Conservation (phyloP, 2,329 filamentous ascomycete species). For the Cercospora sesami region DNA sequence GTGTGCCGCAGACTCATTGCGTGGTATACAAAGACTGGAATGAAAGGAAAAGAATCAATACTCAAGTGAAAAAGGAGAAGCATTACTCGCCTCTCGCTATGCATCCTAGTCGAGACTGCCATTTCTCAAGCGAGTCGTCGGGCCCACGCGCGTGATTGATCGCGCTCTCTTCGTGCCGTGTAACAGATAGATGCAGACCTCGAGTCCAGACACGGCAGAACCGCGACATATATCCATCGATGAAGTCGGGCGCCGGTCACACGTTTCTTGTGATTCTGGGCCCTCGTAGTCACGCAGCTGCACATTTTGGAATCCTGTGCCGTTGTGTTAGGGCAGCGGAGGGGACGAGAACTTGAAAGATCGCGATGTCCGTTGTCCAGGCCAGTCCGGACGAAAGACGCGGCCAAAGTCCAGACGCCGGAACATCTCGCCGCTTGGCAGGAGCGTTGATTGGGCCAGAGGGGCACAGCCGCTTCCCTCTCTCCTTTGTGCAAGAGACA, state of each 20-base stretch:
- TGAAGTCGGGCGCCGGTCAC: background rate
- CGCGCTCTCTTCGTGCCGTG: background rate
- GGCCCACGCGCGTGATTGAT: background rate
- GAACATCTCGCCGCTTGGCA: background rate
- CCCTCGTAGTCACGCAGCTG: background rate
- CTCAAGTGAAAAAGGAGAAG: background rate
- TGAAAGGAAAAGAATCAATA: background rate
- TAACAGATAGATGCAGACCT: conserved; percentile 6
- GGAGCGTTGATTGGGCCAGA: background rate
- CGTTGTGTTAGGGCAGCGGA: background rate
- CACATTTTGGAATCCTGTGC: background rate
- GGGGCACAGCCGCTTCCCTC: background rate
- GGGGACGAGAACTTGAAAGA: background rate
- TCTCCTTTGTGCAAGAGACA: background rate
- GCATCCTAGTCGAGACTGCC: background rate
- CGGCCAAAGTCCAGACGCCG: background rate
- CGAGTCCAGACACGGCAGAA: conserved; percentile 6
- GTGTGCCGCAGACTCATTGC: background rate
- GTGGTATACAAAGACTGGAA: background rate
- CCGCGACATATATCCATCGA: background rate
- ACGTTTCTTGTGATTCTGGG: background rate
- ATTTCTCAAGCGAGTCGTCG: background rate
- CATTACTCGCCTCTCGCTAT: background rate
- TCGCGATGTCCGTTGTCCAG: background rate
- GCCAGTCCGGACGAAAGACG: background rate